Evolutionary conservation across 2,329 filamentous ascomycete species (phyloP).

Genomic region (Ophiostoma populinum): DNA sequence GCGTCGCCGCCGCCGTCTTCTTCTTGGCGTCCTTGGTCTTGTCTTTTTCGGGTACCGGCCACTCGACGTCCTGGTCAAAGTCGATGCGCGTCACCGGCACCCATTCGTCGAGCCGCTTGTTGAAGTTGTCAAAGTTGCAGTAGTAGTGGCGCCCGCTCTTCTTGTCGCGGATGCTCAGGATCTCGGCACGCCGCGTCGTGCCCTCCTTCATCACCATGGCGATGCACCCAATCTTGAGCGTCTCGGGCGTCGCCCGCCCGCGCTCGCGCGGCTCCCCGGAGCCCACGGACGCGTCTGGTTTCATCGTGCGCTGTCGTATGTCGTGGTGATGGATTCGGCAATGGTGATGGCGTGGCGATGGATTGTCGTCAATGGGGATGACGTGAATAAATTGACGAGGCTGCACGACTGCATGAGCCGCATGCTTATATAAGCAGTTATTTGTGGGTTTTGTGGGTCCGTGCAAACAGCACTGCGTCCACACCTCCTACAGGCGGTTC

Average conservation of each 20-base stretch:
- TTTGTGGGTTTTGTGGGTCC: too few relatives aligned
- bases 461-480: too few relatives aligned
- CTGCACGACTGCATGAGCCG: too few relatives aligned
- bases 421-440: too few relatives aligned
- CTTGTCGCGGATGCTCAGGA: conserved; percentile 80
- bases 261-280: conserved; percentile 46
- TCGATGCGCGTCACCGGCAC: conserved; percentile 69
- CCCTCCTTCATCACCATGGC: conserved; percentile 54
- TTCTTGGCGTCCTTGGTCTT: conserved; percentile 61
- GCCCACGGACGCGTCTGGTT: conserved; percentile 36
- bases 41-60: conserved; percentile 80
- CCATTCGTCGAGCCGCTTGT: conserved; percentile 79
- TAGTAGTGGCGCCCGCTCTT: conserved; percentile 84
- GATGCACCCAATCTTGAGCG: conserved; percentile 49
- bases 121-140: conserved; percentile 97
- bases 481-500: too few relatives aligned
- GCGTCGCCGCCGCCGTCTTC: conserved; percentile 28
- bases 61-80: conserved; percentile 81
- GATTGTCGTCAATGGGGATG: too few relatives aligned
- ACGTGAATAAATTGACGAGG: too few relatives aligned
- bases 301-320: conserved; percentile 17
- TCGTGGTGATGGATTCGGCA: too few relatives aligned
- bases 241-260: conserved; percentile 69
- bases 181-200: conserved; percentile 79
- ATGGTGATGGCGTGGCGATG: too few relatives aligned